Evolutionary conservation across 31 red algal species (phyloP).

Genomic region (Asparagopsis taxiformis): DNA sequence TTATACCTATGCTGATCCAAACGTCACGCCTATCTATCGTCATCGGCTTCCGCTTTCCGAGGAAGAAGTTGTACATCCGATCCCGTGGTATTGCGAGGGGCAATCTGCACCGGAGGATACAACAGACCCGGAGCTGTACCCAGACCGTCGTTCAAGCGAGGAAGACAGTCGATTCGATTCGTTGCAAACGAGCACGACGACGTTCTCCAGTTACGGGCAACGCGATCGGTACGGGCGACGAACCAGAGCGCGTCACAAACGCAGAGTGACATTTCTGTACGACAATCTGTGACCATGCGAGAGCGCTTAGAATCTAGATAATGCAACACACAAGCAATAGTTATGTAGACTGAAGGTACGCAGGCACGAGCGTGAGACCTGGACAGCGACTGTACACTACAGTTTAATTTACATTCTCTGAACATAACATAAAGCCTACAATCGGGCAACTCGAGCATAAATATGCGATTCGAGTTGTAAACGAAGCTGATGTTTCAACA

Average conservation of each 20-base stretch:
- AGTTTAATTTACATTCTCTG: too few relatives aligned
- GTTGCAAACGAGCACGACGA: not conserved
- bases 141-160: not conserved
- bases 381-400: too few relatives aligned
- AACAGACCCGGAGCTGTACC: constrained; percentile 13
- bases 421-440: too few relatives aligned
- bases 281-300: constrained; percentile 2
- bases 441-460: too few relatives aligned
- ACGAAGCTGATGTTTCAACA: too few relatives aligned
- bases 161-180: not conserved
- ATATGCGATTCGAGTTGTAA: too few relatives aligned
- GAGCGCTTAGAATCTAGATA: not conserved
- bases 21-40: constrained; percentile 35
- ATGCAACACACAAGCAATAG: constrained; percentile 1
- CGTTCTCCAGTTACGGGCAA: constrained; percentile 48
- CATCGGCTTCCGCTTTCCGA: constrained; percentile 32
- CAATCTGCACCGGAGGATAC: constrained; percentile 60
- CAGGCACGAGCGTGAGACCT: too few relatives aligned
- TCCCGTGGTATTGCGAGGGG: constrained; percentile 69
- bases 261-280: constrained; percentile 41
- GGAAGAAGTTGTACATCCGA: constrained; percentile 28
- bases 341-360: too few relatives aligned
- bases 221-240: constrained; percentile 35
- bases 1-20: constrained; percentile 7
- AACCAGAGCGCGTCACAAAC: constrained; percentile 30